phyloP scores from a whole-genome alignment of 768 basidiomycete genomes.

The Boletus bicolor region DNA sequence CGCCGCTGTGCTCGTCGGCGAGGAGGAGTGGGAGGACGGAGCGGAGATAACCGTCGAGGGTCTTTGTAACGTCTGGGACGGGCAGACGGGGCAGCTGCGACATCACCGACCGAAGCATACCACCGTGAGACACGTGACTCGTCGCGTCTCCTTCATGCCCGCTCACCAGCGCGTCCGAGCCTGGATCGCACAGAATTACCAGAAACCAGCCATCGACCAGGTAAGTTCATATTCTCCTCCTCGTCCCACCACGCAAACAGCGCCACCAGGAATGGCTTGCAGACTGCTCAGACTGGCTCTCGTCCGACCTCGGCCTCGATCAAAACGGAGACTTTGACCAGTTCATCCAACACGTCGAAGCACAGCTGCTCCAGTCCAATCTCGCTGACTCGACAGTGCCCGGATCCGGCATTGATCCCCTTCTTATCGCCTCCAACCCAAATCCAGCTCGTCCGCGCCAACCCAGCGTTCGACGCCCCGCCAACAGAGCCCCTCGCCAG shows the following conservation, averaged over 20 bases:
- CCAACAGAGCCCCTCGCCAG: slow-evolving; percentile 7
- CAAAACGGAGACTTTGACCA: slow-evolving; percentile 45
- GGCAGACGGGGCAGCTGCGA: slow-evolving; percentile 66
- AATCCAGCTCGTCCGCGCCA: slow-evolving; percentile 6
- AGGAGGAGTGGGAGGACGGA: slow-evolving; percentile 77
- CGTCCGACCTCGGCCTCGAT: slow-evolving; percentile 44
- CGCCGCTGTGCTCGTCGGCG: slow-evolving; percentile 65
- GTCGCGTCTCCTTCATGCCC: slow-evolving; percentile 17
- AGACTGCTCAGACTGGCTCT: slow-evolving; percentile 67
- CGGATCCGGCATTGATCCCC: slow-evolving; percentile 57
- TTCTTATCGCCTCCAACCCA: slow-evolving; percentile 14
- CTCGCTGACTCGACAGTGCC: slow-evolving; percentile 67
- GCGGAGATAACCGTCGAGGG: slow-evolving; percentile 73
- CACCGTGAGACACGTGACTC: slow-evolving; percentile 5
- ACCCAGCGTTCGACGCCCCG: background rate
- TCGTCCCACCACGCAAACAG: background rate
- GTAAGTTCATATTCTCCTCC: slow-evolving; percentile 32
- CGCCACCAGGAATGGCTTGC: slow-evolving; percentile 66
- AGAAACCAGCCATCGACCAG: slow-evolving; percentile 60
- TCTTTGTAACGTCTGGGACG: slow-evolving; percentile 72
- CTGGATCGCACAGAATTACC: slow-evolving; percentile 58
- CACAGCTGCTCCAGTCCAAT: slow-evolving; percentile 70
- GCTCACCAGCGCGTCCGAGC: slow-evolving; percentile 34
- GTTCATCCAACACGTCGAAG: slow-evolving; percentile 54
- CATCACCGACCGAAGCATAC: slow-evolving; percentile 22